Percentiles rank a stretch among this genome's conserved stretches.
phyloP scores from a whole-genome alignment of 768 basidiomycete species.

The Mrakia frigida region DNA sequence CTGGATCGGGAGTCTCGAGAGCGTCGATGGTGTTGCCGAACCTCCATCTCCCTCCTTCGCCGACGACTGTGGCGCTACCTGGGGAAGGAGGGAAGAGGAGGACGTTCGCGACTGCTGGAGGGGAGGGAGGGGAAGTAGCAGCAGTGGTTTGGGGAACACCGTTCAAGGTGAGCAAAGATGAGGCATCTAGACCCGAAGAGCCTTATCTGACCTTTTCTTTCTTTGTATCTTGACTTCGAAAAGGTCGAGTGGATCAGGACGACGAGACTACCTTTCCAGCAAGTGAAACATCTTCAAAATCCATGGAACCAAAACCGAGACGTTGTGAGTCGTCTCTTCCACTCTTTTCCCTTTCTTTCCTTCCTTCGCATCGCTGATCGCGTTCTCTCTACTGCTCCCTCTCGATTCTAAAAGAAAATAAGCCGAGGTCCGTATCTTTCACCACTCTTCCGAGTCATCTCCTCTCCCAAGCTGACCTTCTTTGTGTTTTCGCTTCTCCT shows the following conservation, averaged over 20 bases:
- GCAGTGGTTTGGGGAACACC: conserved; percentile 61
- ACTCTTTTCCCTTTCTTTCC: conserved; percentile 22
- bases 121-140: conserved; percentile 29
- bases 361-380: conserved; percentile 57
- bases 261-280: conserved; percentile 64
- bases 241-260: conserved; percentile 44
- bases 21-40: not conserved
- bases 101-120: conserved; percentile 28
- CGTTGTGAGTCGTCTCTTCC: conserved; percentile 39
- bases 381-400: not conserved
- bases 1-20: conserved; percentile 1
- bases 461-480: conserved; percentile 40
- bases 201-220: not conserved
- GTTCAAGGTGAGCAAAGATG: conserved; percentile 54
- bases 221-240: not conserved
- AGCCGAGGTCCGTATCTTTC: too few relatives aligned
- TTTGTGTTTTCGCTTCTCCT: too few relatives aligned
- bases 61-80: not conserved
- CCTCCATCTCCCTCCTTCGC: conserved; percentile 17
- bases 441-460: too few relatives aligned
- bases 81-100: not conserved
- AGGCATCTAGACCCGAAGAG: too few relatives aligned
- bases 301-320: conserved; percentile 79
- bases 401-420: not conserved
- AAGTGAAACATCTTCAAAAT: conserved; percentile 75